These are phyloP conservation scores for Gynostemma pentaphyllum DNA, from an alignment of 306 rosid species.

Conservation along the genomic window DNA sequence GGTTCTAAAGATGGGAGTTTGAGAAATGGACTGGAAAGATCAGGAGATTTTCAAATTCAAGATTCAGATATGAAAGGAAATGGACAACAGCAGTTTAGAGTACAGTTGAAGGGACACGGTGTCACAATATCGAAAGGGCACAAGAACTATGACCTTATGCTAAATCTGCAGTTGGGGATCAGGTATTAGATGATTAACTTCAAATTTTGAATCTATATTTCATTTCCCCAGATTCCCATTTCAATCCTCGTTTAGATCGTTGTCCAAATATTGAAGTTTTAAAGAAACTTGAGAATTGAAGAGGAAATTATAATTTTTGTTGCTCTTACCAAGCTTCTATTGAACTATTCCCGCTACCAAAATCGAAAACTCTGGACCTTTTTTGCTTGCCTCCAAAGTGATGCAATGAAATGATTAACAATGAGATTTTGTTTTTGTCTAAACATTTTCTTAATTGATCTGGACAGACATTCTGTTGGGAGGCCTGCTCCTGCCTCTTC, in stretches of 20 bases:
- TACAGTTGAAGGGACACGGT: constrained; percentile 63
- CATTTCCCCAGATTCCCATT: constrained; percentile 2
- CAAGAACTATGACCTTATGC: constrained; percentile 89
- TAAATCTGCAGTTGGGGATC: constrained; percentile 93
- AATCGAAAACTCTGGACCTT: background rate
- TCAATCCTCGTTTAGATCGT: background rate
- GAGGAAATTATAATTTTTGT: background rate
- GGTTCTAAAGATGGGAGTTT: constrained; percentile 20
- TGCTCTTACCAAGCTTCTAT: background rate
- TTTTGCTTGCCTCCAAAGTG: constrained; percentile 4
- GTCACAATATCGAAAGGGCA: constrained; percentile 81
- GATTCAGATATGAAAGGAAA: constrained; percentile 21
- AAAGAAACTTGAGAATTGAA: background rate
- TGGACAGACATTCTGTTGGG: constrained; percentile 89
- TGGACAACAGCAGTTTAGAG: constrained; percentile 20
- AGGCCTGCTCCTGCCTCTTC: constrained; percentile 89
- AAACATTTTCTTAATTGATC: constrained; percentile 30
- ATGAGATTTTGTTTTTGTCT: background rate
- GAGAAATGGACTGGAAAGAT: constrained; percentile 19
- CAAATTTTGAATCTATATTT: constrained; percentile 11
- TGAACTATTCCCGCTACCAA: background rate
- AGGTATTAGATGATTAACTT: constrained; percentile 39
- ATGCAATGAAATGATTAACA: background rate
- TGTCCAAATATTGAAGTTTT: background rate
- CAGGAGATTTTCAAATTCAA: constrained; percentile 22